phyloP scores from a whole-genome alignment of 345 rosid species.

The Toxicodendron radicans region DNA sequence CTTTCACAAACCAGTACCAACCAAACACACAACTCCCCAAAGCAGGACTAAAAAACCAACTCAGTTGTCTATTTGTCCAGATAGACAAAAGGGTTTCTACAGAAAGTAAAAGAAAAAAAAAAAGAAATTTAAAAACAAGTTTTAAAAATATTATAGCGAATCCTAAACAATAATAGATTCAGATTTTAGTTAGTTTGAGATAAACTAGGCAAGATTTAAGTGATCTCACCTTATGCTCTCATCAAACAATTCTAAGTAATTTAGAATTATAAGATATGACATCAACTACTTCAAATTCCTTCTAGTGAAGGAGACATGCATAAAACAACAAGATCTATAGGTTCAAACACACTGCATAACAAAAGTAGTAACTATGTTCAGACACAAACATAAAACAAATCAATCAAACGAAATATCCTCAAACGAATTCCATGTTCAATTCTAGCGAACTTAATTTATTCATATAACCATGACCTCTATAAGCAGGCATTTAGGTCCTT shows the following conservation, averaged over 20 bases:
- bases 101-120: too few species aligned
- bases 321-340: background rate
- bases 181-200: too few species aligned
- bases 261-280: too few species aligned
- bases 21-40: slow-evolving; percentile 13
- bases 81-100: too few species aligned
- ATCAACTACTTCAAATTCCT: background rate
- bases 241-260: too few species aligned
- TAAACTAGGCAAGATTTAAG: too few species aligned
- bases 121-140: too few species aligned
- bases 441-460: slow-evolving; percentile 3
- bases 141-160: too few species aligned
- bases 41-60: too few species aligned
- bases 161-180: too few species aligned
- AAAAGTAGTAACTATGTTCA: background rate
- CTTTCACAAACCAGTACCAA: slow-evolving; percentile 16
- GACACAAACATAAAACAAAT: background rate
- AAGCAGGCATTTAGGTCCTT: background rate
- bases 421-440: background rate
- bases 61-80: too few species aligned
- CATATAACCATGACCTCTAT: background rate
- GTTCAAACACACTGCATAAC: background rate
- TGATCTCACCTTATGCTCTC: too few species aligned
- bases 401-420: background rate
- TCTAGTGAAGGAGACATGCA: background rate